phyloP scores from a whole-genome alignment of 2,329 filamentous ascomycete species.

The Colletotrichum sp. region DNA sequence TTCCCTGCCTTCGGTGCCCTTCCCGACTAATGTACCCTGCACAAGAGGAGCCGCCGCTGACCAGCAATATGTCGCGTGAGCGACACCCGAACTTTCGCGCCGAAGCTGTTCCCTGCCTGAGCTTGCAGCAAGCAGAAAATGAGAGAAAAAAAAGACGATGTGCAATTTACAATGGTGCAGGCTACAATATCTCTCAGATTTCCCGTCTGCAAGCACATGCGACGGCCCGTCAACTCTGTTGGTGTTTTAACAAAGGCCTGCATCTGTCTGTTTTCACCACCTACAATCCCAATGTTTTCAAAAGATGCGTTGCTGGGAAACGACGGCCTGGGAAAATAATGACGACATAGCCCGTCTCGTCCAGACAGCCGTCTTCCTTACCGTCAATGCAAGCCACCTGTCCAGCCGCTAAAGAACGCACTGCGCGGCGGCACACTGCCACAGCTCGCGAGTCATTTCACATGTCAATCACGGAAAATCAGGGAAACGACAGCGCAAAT shows the following conservation, averaged over 20 bases:
- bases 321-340: not conserved
- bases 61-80: slow-evolving; percentile 13
- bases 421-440: not conserved
- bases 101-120: slow-evolving; percentile 1
- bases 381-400: not conserved
- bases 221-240: not conserved
- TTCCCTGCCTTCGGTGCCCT: not conserved
- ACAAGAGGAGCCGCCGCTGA: not conserved
- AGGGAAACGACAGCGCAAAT: not conserved
- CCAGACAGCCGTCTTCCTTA: not conserved
- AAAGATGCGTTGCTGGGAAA: not conserved
- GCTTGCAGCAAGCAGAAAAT: not conserved
- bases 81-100: not conserved
- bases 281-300: not conserved
- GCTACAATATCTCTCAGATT: not conserved
- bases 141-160: not conserved
- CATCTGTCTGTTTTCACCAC: not conserved
- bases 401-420: not conserved
- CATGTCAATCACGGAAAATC: not conserved
- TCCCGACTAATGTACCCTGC: slow-evolving; percentile 5
- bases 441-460: not conserved
- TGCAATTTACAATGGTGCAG: not conserved
- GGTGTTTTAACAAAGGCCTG: not conserved
- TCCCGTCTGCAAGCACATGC: not conserved
- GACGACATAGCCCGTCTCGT: not conserved